These are phyloP conservation scores for Fusarium avenaceum DNA, from an alignment of 2,329 filamentous ascomycete genomes.

Conservation along the genomic window DNA sequence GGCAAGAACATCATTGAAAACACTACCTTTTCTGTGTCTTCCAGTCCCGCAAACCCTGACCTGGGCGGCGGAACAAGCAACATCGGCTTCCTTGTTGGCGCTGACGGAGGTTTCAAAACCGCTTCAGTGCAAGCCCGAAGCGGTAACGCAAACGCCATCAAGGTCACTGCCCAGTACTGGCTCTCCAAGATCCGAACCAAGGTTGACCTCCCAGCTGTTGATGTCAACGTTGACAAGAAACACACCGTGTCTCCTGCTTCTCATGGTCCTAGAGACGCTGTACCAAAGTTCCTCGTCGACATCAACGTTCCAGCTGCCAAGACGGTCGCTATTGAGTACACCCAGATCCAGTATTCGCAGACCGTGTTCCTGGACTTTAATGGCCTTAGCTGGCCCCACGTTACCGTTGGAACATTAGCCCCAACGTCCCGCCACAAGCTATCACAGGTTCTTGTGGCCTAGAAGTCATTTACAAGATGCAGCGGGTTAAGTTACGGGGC, in stretches of 20 bases:
- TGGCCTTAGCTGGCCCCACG: conserved; percentile 8
- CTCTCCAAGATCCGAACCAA: conserved; percentile 34
- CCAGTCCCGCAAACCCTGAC: conserved; percentile 24
- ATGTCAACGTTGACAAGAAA: conserved; percentile 1
- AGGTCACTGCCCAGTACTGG: conserved; percentile 38
- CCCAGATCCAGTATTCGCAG: conserved; percentile 14
- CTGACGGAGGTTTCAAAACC: conserved; percentile 44
- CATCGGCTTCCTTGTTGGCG: conserved; percentile 35
- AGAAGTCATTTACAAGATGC: neutral
- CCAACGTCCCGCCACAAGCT: conserved; percentile 17
- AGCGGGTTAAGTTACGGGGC: no score
- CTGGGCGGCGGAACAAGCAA: conserved; percentile 51
- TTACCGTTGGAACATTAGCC: conserved; percentile 39
- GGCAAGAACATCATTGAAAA: conserved; percentile 51
- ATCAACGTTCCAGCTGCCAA: conserved; percentile 11
- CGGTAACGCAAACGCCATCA: conserved; percentile 32
- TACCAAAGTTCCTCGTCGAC: conserved; percentile 36
- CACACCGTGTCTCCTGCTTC: conserved; percentile 20
- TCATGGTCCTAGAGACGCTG: conserved; percentile 16
- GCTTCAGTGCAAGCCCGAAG: conserved; percentile 47
- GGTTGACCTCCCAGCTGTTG: conserved; percentile 32
- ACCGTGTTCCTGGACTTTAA: conserved; percentile 7
- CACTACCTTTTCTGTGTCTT: conserved; percentile 51
- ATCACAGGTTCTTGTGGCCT: conserved; percentile 9
- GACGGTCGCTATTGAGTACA: conserved; percentile 25